Evolutionary conservation across 768 basidiomycete species (phyloP).

Genomic region (Serpula lacrymans): DNA sequence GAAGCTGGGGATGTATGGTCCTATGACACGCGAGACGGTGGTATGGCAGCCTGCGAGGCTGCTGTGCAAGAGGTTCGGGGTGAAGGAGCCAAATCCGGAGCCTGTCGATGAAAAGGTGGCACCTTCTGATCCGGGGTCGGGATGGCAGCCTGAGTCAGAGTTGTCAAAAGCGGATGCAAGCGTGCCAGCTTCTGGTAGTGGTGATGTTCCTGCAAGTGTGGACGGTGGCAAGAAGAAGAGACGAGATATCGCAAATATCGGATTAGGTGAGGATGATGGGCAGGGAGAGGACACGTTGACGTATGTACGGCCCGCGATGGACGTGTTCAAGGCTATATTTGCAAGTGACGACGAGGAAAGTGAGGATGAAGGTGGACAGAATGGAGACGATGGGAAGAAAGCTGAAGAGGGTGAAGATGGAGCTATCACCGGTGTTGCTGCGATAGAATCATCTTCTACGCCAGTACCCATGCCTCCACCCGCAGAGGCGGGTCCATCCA

Average conservation of each 20-base stretch:
- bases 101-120: slow-evolving; percentile 30
- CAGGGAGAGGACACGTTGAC: slow-evolving; percentile 88
- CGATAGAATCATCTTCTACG: too few species aligned
- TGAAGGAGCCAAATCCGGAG: slow-evolving; percentile 81
- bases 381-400: slow-evolving; percentile 13
- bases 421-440: slow-evolving; percentile 1
- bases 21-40: slow-evolving; percentile 71
- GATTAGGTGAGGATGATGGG: slow-evolving; percentile 87
- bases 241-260: slow-evolving; percentile 76
- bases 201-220: background rate
- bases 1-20: slow-evolving; percentile 84
- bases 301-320: slow-evolving; percentile 83
- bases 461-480: slow-evolving; percentile 8
- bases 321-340: slow-evolving; percentile 98
- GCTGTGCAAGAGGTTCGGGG: slow-evolving; percentile 91
- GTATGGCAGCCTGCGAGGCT: slow-evolving; percentile 81
- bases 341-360: slow-evolving; percentile 91
- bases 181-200: background rate
- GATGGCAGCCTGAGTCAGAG: slow-evolving; percentile 6
- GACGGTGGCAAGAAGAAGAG: slow-evolving; percentile 21
- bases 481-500: slow-evolving; percentile 8
- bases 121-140: slow-evolving; percentile 18
- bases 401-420: slow-evolving; percentile 13
- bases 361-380: slow-evolving; percentile 52
- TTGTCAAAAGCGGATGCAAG: background rate